phyloP scores from a whole-genome alignment of 2,329 filamentous ascomycete genomes.

The Chaetoscypha palmicola region DNA sequence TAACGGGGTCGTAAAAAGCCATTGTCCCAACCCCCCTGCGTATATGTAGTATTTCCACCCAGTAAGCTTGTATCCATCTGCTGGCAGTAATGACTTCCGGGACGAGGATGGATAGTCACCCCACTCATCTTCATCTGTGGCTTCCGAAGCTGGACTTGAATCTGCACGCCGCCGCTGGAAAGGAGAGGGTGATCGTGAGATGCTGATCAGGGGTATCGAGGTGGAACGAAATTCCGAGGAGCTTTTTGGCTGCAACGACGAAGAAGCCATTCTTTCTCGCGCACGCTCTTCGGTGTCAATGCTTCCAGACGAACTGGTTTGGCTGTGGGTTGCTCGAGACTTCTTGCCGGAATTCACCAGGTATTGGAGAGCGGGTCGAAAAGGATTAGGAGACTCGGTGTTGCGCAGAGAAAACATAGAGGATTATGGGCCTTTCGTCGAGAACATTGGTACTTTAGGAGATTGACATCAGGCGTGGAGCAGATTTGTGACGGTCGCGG shows the following conservation, averaged over 20 bases:
- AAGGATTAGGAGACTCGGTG: slow-evolving; percentile 29
- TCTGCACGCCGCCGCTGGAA: slow-evolving; percentile 37
- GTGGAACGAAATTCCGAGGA: slow-evolving; percentile 31
- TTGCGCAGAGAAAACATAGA: slow-evolving; percentile 28
- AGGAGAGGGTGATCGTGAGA: slow-evolving; percentile 38
- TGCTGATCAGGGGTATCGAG: slow-evolving; percentile 38
- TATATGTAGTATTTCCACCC: slow-evolving; percentile 32
- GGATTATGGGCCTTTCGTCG: neutral
- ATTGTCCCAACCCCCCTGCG: slow-evolving; percentile 40
- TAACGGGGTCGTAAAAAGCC: slow-evolving; percentile 39
- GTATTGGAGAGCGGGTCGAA: slow-evolving; percentile 34
- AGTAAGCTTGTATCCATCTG: slow-evolving; percentile 19
- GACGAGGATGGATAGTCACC: slow-evolving; percentile 32
- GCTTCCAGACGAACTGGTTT: slow-evolving; percentile 23
- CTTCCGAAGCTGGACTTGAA: slow-evolving; percentile 34
- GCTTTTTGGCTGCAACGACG: slow-evolving; percentile 18
- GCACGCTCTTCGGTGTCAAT: slow-evolving; percentile 22
- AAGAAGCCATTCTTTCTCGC: slow-evolving; percentile 22
- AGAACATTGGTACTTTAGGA: neutral
- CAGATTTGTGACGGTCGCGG: too few relatives aligned
- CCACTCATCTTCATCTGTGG: slow-evolving; percentile 39
- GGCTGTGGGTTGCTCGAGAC: slow-evolving; percentile 19
- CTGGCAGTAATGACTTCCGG: slow-evolving; percentile 29
- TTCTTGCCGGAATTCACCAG: slow-evolving; percentile 23
- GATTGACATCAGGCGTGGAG: slow-evolving; percentile 1